These are phyloP conservation scores for Aspergillus bridgeri DNA, from an alignment of 495 filamentous ascomycete species.

Conservation along the genomic window DNA sequence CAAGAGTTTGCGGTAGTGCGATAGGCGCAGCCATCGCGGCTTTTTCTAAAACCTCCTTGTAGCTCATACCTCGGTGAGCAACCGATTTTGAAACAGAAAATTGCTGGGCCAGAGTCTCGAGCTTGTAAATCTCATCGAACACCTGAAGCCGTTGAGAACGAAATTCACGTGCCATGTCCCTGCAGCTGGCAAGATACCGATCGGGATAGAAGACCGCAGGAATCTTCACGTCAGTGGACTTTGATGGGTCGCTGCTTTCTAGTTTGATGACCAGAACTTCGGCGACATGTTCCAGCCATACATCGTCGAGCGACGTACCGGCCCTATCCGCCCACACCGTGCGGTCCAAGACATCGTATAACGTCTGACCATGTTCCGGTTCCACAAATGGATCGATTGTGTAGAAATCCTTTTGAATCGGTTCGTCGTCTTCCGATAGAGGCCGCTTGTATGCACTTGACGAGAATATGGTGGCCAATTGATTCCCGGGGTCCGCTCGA, in stretches of 20 bases:
- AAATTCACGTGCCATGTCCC: slow-evolving; percentile 51
- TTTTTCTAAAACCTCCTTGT: slow-evolving; percentile 35
- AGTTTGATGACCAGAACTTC: slow-evolving; percentile 68
- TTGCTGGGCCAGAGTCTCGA: slow-evolving; percentile 36
- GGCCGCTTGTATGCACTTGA: slow-evolving; percentile 39
- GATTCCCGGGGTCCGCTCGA: slow-evolving; percentile 37
- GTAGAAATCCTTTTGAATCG: slow-evolving; percentile 39
- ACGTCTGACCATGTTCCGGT: slow-evolving; percentile 44
- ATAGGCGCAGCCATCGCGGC: slow-evolving; percentile 28
- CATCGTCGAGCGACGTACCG: slow-evolving; percentile 49
- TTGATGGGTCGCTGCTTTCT: slow-evolving; percentile 41
- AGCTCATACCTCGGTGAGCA: slow-evolving; percentile 25
- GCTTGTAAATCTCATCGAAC: slow-evolving; percentile 35
- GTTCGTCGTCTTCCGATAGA: slow-evolving; percentile 28
- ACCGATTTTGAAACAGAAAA: slow-evolving; percentile 26
- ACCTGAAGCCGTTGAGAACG: slow-evolving; percentile 36
- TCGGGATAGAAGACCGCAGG: slow-evolving; percentile 74
- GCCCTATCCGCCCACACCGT: slow-evolving; percentile 58
- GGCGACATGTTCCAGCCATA: slow-evolving; percentile 53
- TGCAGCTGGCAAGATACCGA: slow-evolving; percentile 64
- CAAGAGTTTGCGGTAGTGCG: slow-evolving; percentile 22
- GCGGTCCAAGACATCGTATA: slow-evolving; percentile 73
- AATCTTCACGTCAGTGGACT: slow-evolving; percentile 58
- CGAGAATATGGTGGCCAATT: slow-evolving; percentile 35
- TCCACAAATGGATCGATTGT: slow-evolving; percentile 39